Conservation (phyloP, 129 eudicot genomes). For the Flaveria linearis region DNA sequence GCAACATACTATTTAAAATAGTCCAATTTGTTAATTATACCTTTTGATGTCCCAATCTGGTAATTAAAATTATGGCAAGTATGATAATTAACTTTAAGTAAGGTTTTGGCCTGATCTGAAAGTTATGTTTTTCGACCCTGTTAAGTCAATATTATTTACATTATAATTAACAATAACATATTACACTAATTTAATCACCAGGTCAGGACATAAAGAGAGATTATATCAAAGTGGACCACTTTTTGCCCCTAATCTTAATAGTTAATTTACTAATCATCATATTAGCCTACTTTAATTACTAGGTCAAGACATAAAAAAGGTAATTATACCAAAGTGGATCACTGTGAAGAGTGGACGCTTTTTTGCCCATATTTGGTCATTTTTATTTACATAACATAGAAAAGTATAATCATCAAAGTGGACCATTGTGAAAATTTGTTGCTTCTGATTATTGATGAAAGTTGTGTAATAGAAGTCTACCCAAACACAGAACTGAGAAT, state of each 20-base stretch:
- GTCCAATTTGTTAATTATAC: neutral
- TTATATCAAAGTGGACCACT: neutral
- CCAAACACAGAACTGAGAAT: constrained; percentile 8
- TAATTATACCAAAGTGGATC: neutral
- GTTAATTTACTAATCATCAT: neutral
- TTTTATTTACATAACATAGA: neutral
- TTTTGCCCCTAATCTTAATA: neutral
- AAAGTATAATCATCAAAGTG: neutral
- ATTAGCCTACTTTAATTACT: neutral
- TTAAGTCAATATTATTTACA: neutral
- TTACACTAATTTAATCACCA: constrained; percentile 1
- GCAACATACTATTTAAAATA: constrained; percentile 3
- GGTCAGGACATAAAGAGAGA: neutral
- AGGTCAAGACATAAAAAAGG: neutral
- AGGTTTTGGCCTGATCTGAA: neutral
- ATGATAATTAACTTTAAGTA: neutral
- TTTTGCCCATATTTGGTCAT: constrained; percentile 7
- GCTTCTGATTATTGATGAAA: neutral
- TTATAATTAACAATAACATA: neutral
- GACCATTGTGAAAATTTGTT: neutral
- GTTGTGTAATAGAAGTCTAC: neutral
- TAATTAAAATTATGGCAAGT: neutral
- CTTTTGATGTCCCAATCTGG: neutral
- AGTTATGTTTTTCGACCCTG: neutral
- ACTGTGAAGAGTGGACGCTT: neutral